Base-by-base conservation (phyloP, 2,329 filamentous ascomycete genomes). In the Alternaria sp. region DNA sequence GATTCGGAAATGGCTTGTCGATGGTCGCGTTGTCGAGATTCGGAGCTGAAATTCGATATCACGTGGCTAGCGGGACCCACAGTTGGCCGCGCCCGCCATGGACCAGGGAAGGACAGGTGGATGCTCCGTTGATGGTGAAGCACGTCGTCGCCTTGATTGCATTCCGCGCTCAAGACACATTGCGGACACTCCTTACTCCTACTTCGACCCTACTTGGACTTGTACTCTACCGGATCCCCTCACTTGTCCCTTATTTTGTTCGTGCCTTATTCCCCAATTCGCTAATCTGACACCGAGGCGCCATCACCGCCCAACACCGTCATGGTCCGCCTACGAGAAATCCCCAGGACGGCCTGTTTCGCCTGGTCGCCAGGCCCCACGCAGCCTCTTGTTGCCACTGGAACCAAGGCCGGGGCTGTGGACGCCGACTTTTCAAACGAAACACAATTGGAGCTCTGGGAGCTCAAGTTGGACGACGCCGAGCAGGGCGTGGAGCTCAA, bases 341-440 rank as follows among this genome's bases (percentile, higher is more conserved):
- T 99, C 77, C 92, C 93, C 79, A 89, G 95, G 82, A 99, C 95
- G 75, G 95, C 94, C 80, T 91, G 94, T 74, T 99, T 99, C 80
- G 93, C 95, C 76, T 99, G 95, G 94, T 97, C 93, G 70, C 91
- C 94, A 26, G 91, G 89, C 71, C 83, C 92, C 51, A 86, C 87
- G 39, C 88, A 89, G 70, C 93, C 94, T 71, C 85, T 96, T 70
- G 85, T 99, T 66, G 94, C 93, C 62, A 99, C 95, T 28, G 95
- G 95, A 72, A 99, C 95, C 47, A 90, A 94, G 71, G 94, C 95
- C 63, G 95, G 95, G 65, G 95, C 95, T 72, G 93, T 99, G 42
- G 93, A 96, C 81, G 94, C 92, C 71, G 94, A 98, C 80, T 99
- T 99, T 81, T 98, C 95, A 28, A 95, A 95, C 79, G 94, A 98